Evolutionary conservation across 2,329 filamentous ascomycete genomes (phyloP).

Genomic region (Fusarium euwallaceae): DNA sequence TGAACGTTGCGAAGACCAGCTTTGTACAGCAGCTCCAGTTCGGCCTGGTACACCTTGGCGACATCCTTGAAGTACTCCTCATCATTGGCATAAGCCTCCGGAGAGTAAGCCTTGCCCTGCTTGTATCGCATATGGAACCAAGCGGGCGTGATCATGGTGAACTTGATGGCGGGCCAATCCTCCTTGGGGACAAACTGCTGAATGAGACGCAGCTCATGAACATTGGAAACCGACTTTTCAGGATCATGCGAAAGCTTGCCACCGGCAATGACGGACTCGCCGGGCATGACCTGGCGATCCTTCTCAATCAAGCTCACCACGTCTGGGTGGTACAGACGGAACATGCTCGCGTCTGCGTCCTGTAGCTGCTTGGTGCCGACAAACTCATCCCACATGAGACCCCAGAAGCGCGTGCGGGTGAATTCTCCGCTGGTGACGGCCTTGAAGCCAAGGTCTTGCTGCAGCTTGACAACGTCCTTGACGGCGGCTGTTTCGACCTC

Average conservation of each 20-base stretch:
- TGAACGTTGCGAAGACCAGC: constrained; percentile 75
- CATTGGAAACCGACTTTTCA: constrained; percentile 59
- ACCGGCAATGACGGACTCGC: constrained; percentile 67
- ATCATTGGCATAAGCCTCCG: constrained; percentile 45
- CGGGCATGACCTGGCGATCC: constrained; percentile 67
- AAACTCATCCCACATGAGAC: constrained; percentile 67
- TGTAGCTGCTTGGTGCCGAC: constrained; percentile 62
- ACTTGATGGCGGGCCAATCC: constrained; percentile 65
- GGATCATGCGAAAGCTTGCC: constrained; percentile 60
- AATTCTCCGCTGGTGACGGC: constrained; percentile 81
- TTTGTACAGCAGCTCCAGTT: constrained; percentile 71
- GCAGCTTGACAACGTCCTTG: constrained; percentile 72
- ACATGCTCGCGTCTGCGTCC: constrained; percentile 65
- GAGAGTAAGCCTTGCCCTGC: constrained; percentile 46
- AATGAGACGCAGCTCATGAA: constrained; percentile 63
- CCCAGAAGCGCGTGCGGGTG: constrained; percentile 61
- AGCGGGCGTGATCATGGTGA: constrained; percentile 67
- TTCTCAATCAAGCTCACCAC: constrained; percentile 67
- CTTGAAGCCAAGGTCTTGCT: constrained; percentile 75
- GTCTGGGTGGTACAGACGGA: constrained; percentile 68
- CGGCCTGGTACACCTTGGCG: constrained; percentile 74
- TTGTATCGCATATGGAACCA: constrained; percentile 51
- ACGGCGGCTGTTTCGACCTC: constrained; percentile 69
- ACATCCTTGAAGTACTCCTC: constrained; percentile 74
- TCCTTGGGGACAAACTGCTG: constrained; percentile 61